A percentile compares a stretch with the other conserved stretches of the same genome.
Conservation (phyloP, 208 protist species). For the Crithidia fasciculata region DNA sequence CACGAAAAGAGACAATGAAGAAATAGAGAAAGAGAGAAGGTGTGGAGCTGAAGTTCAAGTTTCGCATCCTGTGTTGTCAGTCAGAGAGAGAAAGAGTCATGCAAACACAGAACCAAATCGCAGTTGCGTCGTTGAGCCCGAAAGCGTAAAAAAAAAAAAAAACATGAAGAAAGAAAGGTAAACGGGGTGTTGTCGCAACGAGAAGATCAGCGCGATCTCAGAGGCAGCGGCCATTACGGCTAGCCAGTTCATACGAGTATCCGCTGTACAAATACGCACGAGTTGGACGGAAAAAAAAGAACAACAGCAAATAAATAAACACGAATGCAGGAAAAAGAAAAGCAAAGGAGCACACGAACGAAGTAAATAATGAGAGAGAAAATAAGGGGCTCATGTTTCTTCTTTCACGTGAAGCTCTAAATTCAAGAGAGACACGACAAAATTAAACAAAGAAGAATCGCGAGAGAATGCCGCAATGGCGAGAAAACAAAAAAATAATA, state of each 20-base stretch:
- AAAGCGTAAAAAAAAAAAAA: background rate
- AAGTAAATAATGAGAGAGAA: background rate
- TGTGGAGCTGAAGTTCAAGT: background rate
- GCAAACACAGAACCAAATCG: no score
- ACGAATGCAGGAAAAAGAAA: background rate
- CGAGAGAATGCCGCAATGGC: no score
- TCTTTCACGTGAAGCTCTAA: no score
- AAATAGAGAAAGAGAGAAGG: background rate
- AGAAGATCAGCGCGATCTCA: no score
- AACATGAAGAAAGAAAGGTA: constrained; percentile 2
- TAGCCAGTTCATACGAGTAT: no score
- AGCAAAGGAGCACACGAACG: background rate
- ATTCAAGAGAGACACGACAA: no score
- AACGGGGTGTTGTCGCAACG: background rate
- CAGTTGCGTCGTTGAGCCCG: no score
- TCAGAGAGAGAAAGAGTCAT: no score
- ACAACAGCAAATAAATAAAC: background rate
- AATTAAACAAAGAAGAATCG: no score
- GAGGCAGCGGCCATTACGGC: no score
- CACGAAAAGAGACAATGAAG: background rate
- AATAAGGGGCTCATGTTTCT: background rate
- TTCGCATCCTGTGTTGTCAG: background rate
- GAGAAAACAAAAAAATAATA: no score
- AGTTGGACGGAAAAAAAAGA: background rate
- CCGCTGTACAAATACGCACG: no score